Percentiles rank a stretch among this genome's conserved stretches.
These are phyloP conservation scores for Petunia hybrid DNA, from an alignment of 305 asterid genomes.

Conservation along the genomic window DNA sequence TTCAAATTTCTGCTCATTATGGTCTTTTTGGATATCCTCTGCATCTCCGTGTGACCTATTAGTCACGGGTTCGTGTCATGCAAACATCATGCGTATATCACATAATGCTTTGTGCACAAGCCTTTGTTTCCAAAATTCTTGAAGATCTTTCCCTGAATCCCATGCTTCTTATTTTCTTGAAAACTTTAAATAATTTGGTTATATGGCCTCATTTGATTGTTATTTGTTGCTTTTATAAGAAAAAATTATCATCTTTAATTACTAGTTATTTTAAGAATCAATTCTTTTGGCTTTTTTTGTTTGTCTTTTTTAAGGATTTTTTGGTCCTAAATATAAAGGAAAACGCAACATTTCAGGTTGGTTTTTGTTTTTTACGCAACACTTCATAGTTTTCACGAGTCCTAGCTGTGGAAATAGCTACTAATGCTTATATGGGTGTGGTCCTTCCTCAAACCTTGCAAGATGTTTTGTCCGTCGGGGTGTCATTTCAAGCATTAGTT, in stretches of 20 bases:
- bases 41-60: too few relatives aligned
- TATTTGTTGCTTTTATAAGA: background rate
- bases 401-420: background rate
- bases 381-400: background rate
- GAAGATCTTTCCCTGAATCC: slow-evolving; percentile 6
- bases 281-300: background rate
- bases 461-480: background rate
- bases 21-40: background rate
- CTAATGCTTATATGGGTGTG: background rate
- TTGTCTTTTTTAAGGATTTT: background rate
- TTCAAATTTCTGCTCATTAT: background rate
- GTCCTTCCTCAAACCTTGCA: background rate
- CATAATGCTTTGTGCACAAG: too few relatives aligned
- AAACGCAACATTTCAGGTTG: background rate
- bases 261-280: background rate
- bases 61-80: too few relatives aligned
- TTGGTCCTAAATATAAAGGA: background rate
- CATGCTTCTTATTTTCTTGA: background rate
- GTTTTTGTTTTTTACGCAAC: slow-evolving; percentile 10
- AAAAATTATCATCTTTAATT: background rate
- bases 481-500: slow-evolving; percentile 9
- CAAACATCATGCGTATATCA: too few relatives aligned
- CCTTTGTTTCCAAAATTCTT: background rate
- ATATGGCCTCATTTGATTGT: background rate
- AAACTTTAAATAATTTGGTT: background rate